Base-by-base conservation (phyloP, 176 grass and related monocot species). In the Lolium perenne region DNA sequence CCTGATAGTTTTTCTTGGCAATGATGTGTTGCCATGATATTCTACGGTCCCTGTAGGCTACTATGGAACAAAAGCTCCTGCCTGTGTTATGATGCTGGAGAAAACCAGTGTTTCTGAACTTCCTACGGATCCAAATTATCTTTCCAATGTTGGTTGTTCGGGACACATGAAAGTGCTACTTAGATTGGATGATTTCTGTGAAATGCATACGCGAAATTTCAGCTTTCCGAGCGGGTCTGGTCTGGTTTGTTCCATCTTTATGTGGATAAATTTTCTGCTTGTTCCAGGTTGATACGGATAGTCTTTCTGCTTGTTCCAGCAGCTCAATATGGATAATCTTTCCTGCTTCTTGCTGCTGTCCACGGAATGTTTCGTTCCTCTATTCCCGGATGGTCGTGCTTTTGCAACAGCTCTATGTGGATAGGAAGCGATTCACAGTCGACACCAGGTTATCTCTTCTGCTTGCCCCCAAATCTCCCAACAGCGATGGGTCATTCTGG, bases 381-480 rank as follows among this genome's bases (percentile, higher is more conserved):
- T 12, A 4, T 45, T 47, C 23, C 48, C 10, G 32, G 38, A 55
- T 65, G 2, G 4, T 46, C 40, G 7, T 3, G 68, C 18, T 46
- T 71, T 9, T 1, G n/a, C 57, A 58, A 7, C 20, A 57, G 1
- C 2, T 20, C 54, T 57, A 50, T 86, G 84, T 87, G 73, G 74
- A 57, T 25, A 55, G 1, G 38, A 50, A 6, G 56, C 20, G n/a
- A 38, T 72, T 20, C 1, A 18, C 13, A 16, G 67, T 86, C 80
- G 5, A 14, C 61, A 82, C 68, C 67, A 3, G 40, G 58, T 5
- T 76, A 90, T 90, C 64, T 83, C 78, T 65, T 55, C 47, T 20
- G 23, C 14, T 16, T 10, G 8, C 41, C 26, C 61, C 74, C 14
- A 8, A 18, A 80, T 84, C 89, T 76, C n/a, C 20, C 17, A 4